phyloP scores from a whole-genome alignment of 352 stramenopile genomes.

The Globisporangium orthogonon region DNA sequence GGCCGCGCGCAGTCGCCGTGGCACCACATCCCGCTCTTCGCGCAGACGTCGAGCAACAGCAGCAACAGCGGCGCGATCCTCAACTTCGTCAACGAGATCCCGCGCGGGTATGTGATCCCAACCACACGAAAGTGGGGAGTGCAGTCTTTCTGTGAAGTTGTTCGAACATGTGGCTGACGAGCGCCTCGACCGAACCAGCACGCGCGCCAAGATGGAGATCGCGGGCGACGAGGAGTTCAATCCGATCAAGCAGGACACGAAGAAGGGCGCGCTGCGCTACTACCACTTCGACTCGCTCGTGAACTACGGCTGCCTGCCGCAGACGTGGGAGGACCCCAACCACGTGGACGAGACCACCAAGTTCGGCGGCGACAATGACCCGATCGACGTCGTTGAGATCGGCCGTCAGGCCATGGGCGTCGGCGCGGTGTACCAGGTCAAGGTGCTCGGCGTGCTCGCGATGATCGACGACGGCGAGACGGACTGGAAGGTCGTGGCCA shows the following conservation, averaged over 20 bases:
- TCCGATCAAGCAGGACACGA: slow-evolving; percentile 97
- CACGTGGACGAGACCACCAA: slow-evolving; percentile 92
- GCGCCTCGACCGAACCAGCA: slow-evolving; percentile 9
- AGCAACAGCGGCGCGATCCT: slow-evolving; percentile 39
- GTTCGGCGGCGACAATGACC: slow-evolving; percentile 95
- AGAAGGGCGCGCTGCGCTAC: slow-evolving; percentile 93
- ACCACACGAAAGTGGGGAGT: background rate
- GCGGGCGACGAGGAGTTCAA: slow-evolving; percentile 88
- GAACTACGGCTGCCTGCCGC: slow-evolving; percentile 98
- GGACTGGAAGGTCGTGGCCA: slow-evolving; percentile 99
- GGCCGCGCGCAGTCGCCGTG: slow-evolving; percentile 86
- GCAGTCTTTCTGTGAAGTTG: background rate
- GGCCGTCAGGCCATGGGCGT: slow-evolving; percentile 84
- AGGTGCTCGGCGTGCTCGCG: slow-evolving; percentile 95
- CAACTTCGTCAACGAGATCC: slow-evolving; percentile 95
- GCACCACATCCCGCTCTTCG: slow-evolving; percentile 91
- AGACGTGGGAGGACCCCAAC: slow-evolving; percentile 99
- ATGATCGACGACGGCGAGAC: slow-evolving; percentile 99
- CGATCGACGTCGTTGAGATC: slow-evolving; percentile 99
- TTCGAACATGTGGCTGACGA: background rate
- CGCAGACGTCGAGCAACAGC: slow-evolving; percentile 14
- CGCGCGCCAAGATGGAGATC: slow-evolving; percentile 93
- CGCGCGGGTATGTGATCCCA: slow-evolving; percentile 37
- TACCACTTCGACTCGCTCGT: slow-evolving; percentile 84
- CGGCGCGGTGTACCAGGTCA: slow-evolving; percentile 95